Percentiles rank a stretch among this genome's conserved stretches.
phyloP scores from a whole-genome alignment of 768 basidiomycete species.

The Fistulinella prunicolor region DNA sequence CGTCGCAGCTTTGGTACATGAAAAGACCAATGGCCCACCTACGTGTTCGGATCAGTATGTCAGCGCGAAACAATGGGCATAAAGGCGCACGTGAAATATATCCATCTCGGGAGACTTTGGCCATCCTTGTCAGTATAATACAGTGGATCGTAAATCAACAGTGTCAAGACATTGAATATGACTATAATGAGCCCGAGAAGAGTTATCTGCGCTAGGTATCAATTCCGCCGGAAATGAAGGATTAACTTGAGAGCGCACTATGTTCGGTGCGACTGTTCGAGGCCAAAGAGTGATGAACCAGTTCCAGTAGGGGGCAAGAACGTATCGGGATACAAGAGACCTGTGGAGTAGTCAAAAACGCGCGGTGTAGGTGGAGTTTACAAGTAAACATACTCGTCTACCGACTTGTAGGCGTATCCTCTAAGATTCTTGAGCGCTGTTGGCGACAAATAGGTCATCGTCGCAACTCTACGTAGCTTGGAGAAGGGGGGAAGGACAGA shows the following conservation, averaged over 20 bases:
- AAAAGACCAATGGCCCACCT: conserved; percentile 91
- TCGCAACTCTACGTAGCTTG: background rate
- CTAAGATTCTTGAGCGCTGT: conserved; percentile 70
- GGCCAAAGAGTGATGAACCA: conserved; percentile 92
- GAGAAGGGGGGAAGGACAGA: background rate
- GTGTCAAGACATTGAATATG: conserved; percentile 76
- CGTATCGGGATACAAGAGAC: conserved; percentile 70
- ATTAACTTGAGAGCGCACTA: conserved; percentile 46
- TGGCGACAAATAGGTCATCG: conserved; percentile 65
- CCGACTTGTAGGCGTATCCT: conserved; percentile 75
- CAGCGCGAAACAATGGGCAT: background rate
- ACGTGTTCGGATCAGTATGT: conserved; percentile 2
- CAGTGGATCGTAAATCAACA: conserved; percentile 80
- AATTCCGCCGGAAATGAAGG: background rate
- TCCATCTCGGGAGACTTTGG: conserved; percentile 71
- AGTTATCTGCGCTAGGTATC: conserved; percentile 65
- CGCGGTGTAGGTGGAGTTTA: background rate
- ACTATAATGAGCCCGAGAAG: conserved; percentile 81
- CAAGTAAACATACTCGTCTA: conserved; percentile 65
- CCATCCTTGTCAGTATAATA: conserved; percentile 70
- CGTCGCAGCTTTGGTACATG: conserved; percentile 85
- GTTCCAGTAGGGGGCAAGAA: conserved; percentile 86
- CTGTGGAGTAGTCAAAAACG: conserved; percentile 36
- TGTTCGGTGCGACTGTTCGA: conserved; percentile 80
- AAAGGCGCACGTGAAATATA: conserved; percentile 78